Evolutionary conservation across 352 stramenopile genomes (phyloP).

Genomic region (Pythium grandisporangium): DNA sequence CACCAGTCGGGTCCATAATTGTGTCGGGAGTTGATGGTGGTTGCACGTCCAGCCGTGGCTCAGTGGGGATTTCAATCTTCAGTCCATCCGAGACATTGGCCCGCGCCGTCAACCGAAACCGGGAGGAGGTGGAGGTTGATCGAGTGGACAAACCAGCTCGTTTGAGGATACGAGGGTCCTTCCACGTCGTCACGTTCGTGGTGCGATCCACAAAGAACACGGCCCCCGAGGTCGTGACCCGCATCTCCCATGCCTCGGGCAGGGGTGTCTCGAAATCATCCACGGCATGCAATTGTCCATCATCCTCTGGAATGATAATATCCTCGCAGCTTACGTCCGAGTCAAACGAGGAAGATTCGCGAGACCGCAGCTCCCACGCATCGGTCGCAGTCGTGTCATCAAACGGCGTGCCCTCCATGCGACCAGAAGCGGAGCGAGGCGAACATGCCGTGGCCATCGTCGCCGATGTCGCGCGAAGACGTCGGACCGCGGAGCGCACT

Average conservation of each 20-base stretch:
- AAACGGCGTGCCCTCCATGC: constrained; percentile 9
- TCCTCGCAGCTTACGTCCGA: constrained; percentile 22
- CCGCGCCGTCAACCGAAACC: not conserved
- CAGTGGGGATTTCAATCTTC: constrained; percentile 1
- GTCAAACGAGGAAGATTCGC: constrained; percentile 33
- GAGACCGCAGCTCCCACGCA: constrained; percentile 5
- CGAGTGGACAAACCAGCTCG: too few relatives aligned
- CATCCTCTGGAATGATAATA: constrained; percentile 38
- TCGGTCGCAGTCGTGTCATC: not conserved
- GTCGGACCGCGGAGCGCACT: constrained; percentile 18
- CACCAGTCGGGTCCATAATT: not conserved
- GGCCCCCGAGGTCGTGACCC: constrained; percentile 45
- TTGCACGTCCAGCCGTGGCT: not conserved
- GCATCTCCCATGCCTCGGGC: constrained; percentile 75
- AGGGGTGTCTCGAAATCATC: constrained; percentile 70
- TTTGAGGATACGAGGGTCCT: constrained; percentile 36
- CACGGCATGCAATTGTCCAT: constrained; percentile 50
- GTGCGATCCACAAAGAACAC: constrained; percentile 79
- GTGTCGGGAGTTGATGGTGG: not conserved
- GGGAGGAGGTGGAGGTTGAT: too few relatives aligned
- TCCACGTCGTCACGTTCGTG: constrained; percentile 68
- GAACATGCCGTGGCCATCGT: constrained; percentile 6
- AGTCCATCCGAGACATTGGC: not conserved
- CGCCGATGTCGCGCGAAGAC: not conserved
- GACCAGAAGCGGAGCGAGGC: constrained; percentile 14